phyloP scores from a whole-genome alignment of 768 basidiomycete species.

The Pleurotus djamor region DNA sequence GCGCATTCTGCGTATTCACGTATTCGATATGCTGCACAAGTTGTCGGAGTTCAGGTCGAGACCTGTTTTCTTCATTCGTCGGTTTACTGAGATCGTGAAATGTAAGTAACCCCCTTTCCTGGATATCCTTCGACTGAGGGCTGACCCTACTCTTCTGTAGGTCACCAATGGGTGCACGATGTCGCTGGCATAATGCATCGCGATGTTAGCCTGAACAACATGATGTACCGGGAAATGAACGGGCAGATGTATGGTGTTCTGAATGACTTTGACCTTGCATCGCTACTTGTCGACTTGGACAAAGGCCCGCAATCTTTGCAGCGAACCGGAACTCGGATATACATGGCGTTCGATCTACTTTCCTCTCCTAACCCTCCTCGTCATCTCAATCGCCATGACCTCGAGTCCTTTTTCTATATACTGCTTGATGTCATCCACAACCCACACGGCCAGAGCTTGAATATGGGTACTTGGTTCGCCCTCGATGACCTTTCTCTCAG shows the following conservation, averaged over 20 bases:
- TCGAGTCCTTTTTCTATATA: slow-evolving; percentile 2
- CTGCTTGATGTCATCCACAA: background rate
- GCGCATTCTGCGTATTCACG: background rate
- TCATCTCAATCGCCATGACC: background rate
- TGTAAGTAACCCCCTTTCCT: background rate
- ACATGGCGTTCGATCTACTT: background rate
- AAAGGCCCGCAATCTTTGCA: background rate
- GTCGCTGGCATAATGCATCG: background rate
- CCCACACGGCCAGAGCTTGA: no score
- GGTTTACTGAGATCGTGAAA: background rate
- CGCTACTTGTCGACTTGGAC: background rate
- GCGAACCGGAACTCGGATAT: slow-evolving; percentile 1
- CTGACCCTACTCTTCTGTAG: background rate
- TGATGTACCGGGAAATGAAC: background rate
- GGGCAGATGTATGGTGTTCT: background rate
- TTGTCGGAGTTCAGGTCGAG: background rate
- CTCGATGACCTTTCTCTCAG: no score
- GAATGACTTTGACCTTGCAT: slow-evolving; percentile 5
- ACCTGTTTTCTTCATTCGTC: no score
- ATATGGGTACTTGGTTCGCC: no score
- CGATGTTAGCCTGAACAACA: background rate
- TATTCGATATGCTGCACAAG: background rate
- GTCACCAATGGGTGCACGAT: slow-evolving; percentile 1
- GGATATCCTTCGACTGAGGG: background rate
- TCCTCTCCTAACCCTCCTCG: background rate